Evolutionary conservation across 306 rosid species (phyloP), one percentile per base, ranked within the genome.

Genomic region (Pyrus betulifolia): DNA sequence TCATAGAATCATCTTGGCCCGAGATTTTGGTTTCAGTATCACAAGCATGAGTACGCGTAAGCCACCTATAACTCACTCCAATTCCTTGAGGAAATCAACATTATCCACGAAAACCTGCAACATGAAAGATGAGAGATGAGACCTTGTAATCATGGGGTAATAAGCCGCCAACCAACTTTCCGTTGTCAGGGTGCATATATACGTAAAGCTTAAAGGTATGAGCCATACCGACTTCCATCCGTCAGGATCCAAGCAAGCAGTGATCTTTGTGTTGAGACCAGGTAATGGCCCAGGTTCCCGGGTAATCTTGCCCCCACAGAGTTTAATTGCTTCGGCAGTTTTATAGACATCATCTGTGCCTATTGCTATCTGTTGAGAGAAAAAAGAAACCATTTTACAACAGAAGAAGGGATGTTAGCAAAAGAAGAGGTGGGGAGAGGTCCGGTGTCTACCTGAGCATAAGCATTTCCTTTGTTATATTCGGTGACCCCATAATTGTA

Each of bases 71-170:
- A 52, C 57, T 84, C 86, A 95, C 86, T 89, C 91, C 86, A 92
- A 80, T 77, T 92, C 97, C 88, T 86, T 92, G 5, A 71, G 74
- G 74, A 92, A 92, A 78, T 92, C 99, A 51, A 84, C 76, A 84
- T 92, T 95, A 86, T 95, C 99, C 83, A 92, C 97, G 78, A 95
- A 95, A 77, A 95, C 99, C 99, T 92, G 93, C 46, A 81, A 42
- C 76, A 68, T 38, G n/a, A 22, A 38, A 38, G 6, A 49, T 49
- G 21, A 49, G 25, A 14, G 5, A 4, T 58, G 63, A 58, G 63
- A 22, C 63, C 63, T 22, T 58, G 63, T 58, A 58, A 11, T 58
- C 63, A 22, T 3, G 61, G 63, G 30, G 63, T 14, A 58, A 58
- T 9, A 13, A 58, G 28, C 63, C 8, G 5, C 27, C 63, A 58